Evolutionary conservation across 108 stramenopile species (phyloP).

Genomic region (Seminavis robusta): DNA sequence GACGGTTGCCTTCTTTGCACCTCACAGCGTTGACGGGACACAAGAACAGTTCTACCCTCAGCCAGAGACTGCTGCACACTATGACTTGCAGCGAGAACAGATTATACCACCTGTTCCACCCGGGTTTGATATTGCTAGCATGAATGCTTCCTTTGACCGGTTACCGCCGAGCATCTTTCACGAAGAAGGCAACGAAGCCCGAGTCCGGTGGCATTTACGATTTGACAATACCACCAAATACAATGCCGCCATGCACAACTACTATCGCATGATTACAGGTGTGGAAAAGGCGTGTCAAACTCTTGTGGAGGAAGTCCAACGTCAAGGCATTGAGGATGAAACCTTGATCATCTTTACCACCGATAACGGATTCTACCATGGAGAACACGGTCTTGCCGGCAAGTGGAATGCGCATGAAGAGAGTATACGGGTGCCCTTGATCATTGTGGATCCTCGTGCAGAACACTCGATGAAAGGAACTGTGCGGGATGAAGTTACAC

Average conservation of each 20-base stretch:
- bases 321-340: constrained; percentile 48
- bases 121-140: too few relatives aligned
- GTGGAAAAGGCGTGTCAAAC: constrained; percentile 63
- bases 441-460: constrained; percentile 81
- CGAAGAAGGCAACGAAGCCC: constrained; percentile 61
- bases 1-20: constrained; percentile 80
- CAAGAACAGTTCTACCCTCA: constrained; percentile 45
- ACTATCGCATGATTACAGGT: constrained; percentile 76
- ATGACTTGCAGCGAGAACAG: too few relatives aligned
- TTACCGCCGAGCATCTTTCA: constrained; percentile 32
- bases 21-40: constrained; percentile 56
- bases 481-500: constrained; percentile 60
- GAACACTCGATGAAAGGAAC: constrained; percentile 37
- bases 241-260: constrained; percentile 55
- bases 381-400: constrained; percentile 37
- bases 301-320: constrained; percentile 52
- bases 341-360: constrained; percentile 84
- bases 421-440: constrained; percentile 71
- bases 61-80: constrained; percentile 37
- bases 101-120: too few relatives aligned
- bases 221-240: constrained; percentile 58
- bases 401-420: constrained; percentile 82
- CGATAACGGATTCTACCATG: constrained; percentile 80
- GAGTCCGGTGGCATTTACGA: constrained; percentile 56
- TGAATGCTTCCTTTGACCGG: too few relatives aligned